Percentiles rank a stretch among this genome's conserved stretches.
Evolutionary conservation across 179 eudicot species (phyloP).

Genomic region (Camellia oleifera): DNA sequence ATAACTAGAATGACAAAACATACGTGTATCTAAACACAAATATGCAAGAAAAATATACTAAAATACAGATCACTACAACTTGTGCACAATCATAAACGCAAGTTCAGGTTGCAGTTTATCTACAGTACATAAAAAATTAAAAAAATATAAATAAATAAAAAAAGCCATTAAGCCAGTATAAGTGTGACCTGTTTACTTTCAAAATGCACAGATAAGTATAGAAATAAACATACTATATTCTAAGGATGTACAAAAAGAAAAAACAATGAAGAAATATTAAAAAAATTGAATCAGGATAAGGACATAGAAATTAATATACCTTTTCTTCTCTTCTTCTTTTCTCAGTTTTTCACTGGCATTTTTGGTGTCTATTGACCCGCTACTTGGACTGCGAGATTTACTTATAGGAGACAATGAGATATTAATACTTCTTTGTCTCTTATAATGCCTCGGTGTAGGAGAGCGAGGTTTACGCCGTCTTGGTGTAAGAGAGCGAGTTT

Average conservation of each 20-base stretch:
- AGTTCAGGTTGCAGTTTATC: background rate
- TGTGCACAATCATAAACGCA: background rate
- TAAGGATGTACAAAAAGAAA: background rate
- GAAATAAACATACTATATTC: background rate
- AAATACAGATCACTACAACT: background rate
- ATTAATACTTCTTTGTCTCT: slow-evolving; percentile 54
- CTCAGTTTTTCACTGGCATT: slow-evolving; percentile 50
- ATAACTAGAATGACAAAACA: background rate
- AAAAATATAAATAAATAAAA: too few species aligned
- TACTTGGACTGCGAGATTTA: slow-evolving; percentile 60
- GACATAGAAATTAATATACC: slow-evolving; percentile 37
- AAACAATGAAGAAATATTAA: too few species aligned
- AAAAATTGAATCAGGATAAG: background rate
- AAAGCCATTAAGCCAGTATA: too few species aligned
- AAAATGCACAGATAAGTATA: background rate
- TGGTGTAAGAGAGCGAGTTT: slow-evolving; percentile 58
- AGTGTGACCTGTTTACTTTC: too few species aligned
- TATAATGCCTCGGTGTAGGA: slow-evolving; percentile 46
- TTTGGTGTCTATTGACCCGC: slow-evolving; percentile 51
- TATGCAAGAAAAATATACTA: background rate
- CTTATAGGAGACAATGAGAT: slow-evolving; percentile 50
- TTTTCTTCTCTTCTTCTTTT: slow-evolving; percentile 62
- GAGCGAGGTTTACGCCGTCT: slow-evolving; percentile 65
- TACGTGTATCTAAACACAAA: background rate
- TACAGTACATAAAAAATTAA: background rate